Evolutionary conservation across 768 basidiomycete genomes (phyloP).

Genomic region (Kwoniella botswanensis): DNA sequence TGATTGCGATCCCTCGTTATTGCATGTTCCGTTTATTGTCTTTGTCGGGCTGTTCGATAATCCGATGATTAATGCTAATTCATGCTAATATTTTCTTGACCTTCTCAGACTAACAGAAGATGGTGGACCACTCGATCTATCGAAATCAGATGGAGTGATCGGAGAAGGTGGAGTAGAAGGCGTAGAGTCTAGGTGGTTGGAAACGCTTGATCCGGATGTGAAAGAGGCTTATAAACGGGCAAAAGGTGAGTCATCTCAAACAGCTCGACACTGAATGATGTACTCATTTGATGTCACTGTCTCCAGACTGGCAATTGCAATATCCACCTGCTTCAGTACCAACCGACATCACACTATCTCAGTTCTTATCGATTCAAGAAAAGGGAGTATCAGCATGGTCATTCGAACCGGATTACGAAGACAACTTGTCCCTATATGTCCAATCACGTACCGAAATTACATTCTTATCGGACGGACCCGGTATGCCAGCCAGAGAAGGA

Average conservation of each 20-base stretch:
- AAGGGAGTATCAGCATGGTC: constrained; percentile 99
- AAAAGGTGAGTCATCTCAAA: constrained; percentile 68
- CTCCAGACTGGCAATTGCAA: constrained; percentile 67
- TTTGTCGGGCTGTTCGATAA: neutral
- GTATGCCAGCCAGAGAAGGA: constrained; percentile 76
- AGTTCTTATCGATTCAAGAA: constrained; percentile 98
- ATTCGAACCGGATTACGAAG: constrained; percentile 98
- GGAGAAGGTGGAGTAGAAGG: constrained; percentile 93
- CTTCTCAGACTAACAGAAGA: constrained; percentile 72
- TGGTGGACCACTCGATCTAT: constrained; percentile 93
- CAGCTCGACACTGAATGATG: neutral
- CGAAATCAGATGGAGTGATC: constrained; percentile 79
- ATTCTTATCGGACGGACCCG: constrained; percentile 69
- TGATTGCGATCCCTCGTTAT: neutral
- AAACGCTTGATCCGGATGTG: constrained; percentile 71
- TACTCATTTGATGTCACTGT: neutral
- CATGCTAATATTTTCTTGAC: constrained; percentile 62
- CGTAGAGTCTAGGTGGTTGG: constrained; percentile 91
- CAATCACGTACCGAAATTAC: constrained; percentile 96
- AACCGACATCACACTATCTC: constrained; percentile 96
- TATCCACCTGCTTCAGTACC: constrained; percentile 90
- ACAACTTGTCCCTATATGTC: constrained; percentile 87
- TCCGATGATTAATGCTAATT: neutral
- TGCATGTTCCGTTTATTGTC: neutral
- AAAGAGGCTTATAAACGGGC: constrained; percentile 78